Evolutionary conservation across 2,329 filamentous ascomycete genomes (phyloP).

Genomic region (Acrodontium crateriforme): DNA sequence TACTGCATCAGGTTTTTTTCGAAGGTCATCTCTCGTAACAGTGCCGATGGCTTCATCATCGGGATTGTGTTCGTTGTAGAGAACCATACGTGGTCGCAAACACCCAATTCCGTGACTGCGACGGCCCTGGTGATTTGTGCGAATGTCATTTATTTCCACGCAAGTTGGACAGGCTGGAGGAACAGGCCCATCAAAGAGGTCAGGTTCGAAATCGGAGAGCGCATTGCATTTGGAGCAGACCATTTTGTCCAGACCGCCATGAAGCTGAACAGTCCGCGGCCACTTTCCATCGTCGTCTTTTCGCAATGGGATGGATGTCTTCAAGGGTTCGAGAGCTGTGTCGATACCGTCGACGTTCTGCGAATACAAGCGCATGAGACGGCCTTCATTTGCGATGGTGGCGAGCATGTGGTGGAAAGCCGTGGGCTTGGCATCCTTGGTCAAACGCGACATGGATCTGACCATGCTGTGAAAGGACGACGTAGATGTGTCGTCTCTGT

Average conservation of each 20-base stretch:
- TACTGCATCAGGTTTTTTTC: constrained; percentile 74
- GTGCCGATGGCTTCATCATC: constrained; percentile 93
- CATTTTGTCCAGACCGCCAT: constrained; percentile 91
- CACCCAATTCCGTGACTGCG: constrained; percentile 87
- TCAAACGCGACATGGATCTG: constrained; percentile 68
- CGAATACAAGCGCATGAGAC: constrained; percentile 79
- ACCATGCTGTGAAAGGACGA: constrained; percentile 95
- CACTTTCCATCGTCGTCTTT: constrained; percentile 62
- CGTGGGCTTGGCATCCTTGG: constrained; percentile 65
- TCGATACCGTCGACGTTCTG: constrained; percentile 97
- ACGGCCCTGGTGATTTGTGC: constrained; percentile 64
- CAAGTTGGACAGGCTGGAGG: constrained; percentile 70
- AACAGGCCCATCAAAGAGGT: constrained; percentile 70
- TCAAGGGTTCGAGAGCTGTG: constrained; percentile 63
- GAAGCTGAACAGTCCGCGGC: constrained; percentile 85
- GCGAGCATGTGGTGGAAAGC: constrained; percentile 88
- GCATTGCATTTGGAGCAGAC: constrained; percentile 85
- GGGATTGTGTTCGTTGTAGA: constrained; percentile 95
- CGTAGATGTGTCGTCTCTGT: constrained; percentile 80
- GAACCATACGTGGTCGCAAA: constrained; percentile 79
- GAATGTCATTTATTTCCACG: constrained; percentile 58
- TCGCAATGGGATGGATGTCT: constrained; percentile 67
- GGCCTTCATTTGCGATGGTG: constrained; percentile 73
- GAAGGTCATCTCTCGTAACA: constrained; percentile 74
- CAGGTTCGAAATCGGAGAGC: constrained; percentile 60